A percentile compares a stretch with the other conserved stretches of the same genome.
Evolutionary conservation across 208 protist species (phyloP).

Genomic region (Wallacemonas sp.): DNA sequence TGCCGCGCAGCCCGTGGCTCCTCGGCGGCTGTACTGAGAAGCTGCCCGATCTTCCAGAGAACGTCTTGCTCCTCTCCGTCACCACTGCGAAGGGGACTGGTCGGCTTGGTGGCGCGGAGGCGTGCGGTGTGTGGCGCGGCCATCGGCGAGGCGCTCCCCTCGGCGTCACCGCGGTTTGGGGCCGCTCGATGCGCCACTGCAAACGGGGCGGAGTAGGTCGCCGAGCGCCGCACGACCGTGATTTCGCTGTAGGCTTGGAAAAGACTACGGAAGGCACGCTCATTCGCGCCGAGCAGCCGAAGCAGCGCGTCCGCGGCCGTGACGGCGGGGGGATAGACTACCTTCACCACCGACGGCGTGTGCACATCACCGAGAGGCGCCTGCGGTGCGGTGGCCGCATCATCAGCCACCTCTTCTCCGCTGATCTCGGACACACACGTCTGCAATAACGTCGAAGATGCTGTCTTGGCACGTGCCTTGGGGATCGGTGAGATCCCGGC

Average conservation of each 20-base stretch:
- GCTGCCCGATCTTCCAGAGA: constrained; percentile 31
- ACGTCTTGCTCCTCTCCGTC: constrained; percentile 25
- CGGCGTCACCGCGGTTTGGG: too few species aligned
- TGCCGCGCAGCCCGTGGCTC: constrained; percentile 23
- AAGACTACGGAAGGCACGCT: constrained; percentile 50
- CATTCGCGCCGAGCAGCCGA: constrained; percentile 50
- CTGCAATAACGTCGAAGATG: too few species aligned
- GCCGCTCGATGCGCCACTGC: constrained; percentile 8
- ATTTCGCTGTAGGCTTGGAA: constrained; percentile 62
- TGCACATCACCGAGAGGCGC: too few species aligned
- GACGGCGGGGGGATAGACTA: background rate
- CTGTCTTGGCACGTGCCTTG: background rate
- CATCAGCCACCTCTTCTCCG: too few species aligned
- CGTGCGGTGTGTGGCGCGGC: too few species aligned
- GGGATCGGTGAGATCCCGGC: background rate
- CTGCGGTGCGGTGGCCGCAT: too few species aligned
- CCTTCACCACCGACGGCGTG: background rate
- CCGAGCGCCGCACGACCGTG: constrained; percentile 31
- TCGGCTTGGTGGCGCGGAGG: too few species aligned
- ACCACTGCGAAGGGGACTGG: too few species aligned
- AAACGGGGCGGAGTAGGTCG: constrained; percentile 16
- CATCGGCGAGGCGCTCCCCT: too few species aligned
- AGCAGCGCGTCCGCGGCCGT: constrained; percentile 46
- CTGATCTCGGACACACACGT: too few species aligned
- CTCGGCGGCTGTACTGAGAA: constrained; percentile 19